Evolutionary conservation across 306 rosid species (phyloP), one percentile per base, ranked within the genome.

Genomic region (Prunus kanzakura): DNA sequence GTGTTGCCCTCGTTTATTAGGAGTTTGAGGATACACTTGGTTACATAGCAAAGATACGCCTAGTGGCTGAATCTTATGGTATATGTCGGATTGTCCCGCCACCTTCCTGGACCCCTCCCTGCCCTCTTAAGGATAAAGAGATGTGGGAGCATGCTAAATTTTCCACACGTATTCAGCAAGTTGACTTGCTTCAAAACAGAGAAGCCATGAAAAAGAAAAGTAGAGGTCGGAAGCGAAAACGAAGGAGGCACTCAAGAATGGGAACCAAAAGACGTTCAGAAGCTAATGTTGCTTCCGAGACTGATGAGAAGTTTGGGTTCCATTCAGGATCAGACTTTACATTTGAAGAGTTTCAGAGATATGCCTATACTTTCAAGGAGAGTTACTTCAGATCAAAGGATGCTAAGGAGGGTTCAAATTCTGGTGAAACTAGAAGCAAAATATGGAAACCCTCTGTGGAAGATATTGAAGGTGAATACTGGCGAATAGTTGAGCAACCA

Each of bases 41-140:
- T 73, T 95, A 92, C 87, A 91, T 95, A 69, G 97, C 93, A 64
- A 92, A 86, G 84, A 90, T 95, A 62, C 89, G 97, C 9, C 87
- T 89, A 29, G 57, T 63, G 82, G 99, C 99, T 62, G 96, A 92
- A 78, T 76, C 88, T 12, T 79, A 86, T 85, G 99, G 98, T 69
- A 95, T 95, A 87, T 95, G 99, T 80, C 87, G 97, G 87, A 91
- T 95, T 82, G 97, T 95, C 78, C 99, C 99, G 64, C 99, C 99
- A 14, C 46, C 89, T 79, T 84, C 86, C 38, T 95, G 99, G 99
- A 77, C 47, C 63, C 97, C 99, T 69, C 96, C 93, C 52, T 95
- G 97, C 83, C 89, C 88, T 82, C 97, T 95, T n/a, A 92, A 86
- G 88, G 93, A 92, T 87, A 89, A 87, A 83, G 63, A 72, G 35